phyloP scores from a whole-genome alignment of 345 rosid genomes.

The Zanthoxylum bungeanum region DNA sequence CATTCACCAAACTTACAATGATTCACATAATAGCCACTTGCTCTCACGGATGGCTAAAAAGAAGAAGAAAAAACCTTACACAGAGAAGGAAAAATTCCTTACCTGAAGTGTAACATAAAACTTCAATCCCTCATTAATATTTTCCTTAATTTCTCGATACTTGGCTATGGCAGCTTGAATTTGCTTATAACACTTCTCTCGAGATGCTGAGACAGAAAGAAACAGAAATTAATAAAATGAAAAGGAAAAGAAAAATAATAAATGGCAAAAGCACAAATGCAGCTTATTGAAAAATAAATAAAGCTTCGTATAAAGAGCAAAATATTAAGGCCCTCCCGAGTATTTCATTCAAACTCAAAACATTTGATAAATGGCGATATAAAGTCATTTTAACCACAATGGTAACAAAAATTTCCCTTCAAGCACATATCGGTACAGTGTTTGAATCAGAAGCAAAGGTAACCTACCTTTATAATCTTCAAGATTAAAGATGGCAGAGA shows the following conservation, averaged over 20 bases:
- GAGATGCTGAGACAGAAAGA: constrained; percentile 56
- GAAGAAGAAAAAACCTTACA: background rate
- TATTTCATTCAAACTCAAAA: background rate
- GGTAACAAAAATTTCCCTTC: background rate
- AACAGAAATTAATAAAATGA: constrained; percentile 8
- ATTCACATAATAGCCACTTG: background rate
- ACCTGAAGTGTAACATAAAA: constrained; percentile 98
- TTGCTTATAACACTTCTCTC: constrained; percentile 91
- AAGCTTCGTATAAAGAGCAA: background rate
- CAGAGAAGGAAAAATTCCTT: constrained; percentile 14
- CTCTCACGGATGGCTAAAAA: background rate
- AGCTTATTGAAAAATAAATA: background rate
- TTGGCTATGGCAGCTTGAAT: constrained; percentile 87
- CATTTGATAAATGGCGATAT: background rate
- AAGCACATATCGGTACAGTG: background rate
- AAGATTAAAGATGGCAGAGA: constrained; percentile 73
- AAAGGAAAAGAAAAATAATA: background rate
- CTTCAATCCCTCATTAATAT: constrained; percentile 91
- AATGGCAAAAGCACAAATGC: background rate
- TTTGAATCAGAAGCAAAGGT: background rate
- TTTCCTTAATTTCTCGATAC: constrained; percentile 92
- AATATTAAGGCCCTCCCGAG: background rate
- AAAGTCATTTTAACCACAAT: background rate
- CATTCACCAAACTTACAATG: background rate
- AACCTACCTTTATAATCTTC: constrained; percentile 93